Conservation (phyloP, 768 basidiomycete genomes). For the Boletus rubropictus region DNA sequence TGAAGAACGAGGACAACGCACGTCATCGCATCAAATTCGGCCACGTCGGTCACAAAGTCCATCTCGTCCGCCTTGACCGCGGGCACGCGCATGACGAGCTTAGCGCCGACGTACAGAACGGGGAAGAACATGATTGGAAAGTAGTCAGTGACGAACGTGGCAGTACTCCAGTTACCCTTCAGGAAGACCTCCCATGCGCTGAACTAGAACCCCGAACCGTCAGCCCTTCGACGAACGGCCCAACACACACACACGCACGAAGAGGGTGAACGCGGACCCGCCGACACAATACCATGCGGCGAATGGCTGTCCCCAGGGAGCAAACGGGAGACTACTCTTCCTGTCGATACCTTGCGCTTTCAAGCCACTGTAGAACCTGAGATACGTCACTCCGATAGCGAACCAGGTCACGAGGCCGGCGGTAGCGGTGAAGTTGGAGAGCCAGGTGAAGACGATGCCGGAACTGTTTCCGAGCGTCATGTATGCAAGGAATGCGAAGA, state of each 20-base stretch:
- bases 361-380: conserved; percentile 44
- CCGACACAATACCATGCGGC: conserved; percentile 34
- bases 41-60: conserved; percentile 24
- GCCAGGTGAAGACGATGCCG: conserved; percentile 40
- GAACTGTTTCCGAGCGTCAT: conserved; percentile 35
- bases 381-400: conserved; percentile 40
- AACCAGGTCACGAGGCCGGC: conserved; percentile 42
- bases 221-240: no score
- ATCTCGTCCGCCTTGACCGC: conserved; percentile 13
- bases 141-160: conserved; percentile 40
- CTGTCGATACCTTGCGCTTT: conserved; percentile 46
- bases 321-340: conserved; percentile 41
- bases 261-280: conserved; percentile 26
- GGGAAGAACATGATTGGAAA: conserved; percentile 42
- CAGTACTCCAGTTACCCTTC: conserved; percentile 33
- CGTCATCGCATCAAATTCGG: conserved; percentile 29
- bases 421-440: conserved; percentile 31
- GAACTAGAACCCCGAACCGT: no score
- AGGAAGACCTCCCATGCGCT: conserved; percentile 40
- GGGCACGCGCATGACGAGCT: conserved; percentile 9
- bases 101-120: conserved; percentile 36
- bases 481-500: conserved; percentile 37
- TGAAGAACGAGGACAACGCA: neutral
- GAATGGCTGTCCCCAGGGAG: conserved; percentile 37
- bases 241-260: no score